A percentile compares a stretch with the other conserved stretches of the same genome.
Evolutionary conservation across 768 basidiomycete species (phyloP).

Genomic region (Pisolithus sp.): DNA sequence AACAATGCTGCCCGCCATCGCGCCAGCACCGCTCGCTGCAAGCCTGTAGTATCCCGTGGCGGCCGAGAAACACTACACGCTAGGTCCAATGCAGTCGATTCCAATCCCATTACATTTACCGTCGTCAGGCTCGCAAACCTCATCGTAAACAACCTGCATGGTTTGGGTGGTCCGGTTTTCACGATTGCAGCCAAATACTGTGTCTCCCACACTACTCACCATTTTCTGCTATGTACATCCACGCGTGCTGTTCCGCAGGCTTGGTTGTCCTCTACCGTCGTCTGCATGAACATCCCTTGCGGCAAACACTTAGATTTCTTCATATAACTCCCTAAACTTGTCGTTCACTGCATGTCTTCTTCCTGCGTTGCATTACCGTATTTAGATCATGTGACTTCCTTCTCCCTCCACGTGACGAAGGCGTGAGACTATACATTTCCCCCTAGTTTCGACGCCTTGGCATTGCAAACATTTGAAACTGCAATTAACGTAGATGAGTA

Average conservation of each 20-base stretch:
- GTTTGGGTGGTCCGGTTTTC: too few species aligned
- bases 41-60: too few species aligned
- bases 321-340: background rate
- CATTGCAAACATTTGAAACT: slow-evolving; percentile 3
- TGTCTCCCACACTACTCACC: too few species aligned
- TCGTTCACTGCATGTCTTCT: background rate
- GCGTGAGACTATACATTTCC: too few species aligned
- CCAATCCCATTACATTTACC: too few species aligned
- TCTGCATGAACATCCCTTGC: background rate
- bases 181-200: too few species aligned
- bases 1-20: background rate
- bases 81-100: too few species aligned
- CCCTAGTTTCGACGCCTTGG: background rate
- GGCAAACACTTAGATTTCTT: background rate
- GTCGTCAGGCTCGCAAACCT: too few species aligned
- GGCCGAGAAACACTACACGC: too few species aligned
- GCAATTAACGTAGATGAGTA: slow-evolving; percentile 6
- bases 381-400: background rate
- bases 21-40: background rate
- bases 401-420: background rate
- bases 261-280: background rate
- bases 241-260: background rate
- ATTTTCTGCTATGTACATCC: too few species aligned
- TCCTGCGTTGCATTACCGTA: too few species aligned
- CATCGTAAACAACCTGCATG: too few species aligned